A percentile compares a stretch with the other conserved stretches of the same genome.
Conservation (phyloP, 148 eudicot species). For the Linanthus parryae region DNA sequence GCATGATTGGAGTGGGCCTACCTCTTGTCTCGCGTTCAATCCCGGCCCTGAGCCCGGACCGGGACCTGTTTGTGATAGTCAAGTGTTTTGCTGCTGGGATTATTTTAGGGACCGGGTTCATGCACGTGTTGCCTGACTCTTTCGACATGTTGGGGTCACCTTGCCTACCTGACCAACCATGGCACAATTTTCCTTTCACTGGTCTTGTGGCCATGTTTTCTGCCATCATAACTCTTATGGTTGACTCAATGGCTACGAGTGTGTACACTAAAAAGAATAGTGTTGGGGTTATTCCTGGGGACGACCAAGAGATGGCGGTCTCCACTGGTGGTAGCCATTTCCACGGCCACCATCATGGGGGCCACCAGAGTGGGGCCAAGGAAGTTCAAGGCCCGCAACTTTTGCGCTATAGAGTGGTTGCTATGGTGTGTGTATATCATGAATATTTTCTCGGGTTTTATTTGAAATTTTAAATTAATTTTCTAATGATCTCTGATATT, state of each 20-base stretch:
- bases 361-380: background rate
- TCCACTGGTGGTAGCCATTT: background rate
- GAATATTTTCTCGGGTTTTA: background rate
- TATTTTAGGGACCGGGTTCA: constrained; percentile 62
- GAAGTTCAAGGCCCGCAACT: background rate
- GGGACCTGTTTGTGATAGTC: constrained; percentile 33
- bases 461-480: background rate
- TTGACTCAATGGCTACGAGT: constrained; percentile 32
- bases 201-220: constrained; percentile 34
- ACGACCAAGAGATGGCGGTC: background rate
- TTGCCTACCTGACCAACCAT: constrained; percentile 31
- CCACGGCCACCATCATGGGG: constrained; percentile 9
- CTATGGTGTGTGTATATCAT: constrained; percentile 10
- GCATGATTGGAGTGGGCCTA: constrained; percentile 45
- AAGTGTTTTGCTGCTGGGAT: constrained; percentile 64
- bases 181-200: constrained; percentile 33
- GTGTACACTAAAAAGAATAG: constrained; percentile 17
- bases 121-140: constrained; percentile 66
- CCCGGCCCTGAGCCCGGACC: constrained; percentile 40
- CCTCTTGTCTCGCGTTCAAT: constrained; percentile 34
- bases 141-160: constrained; percentile 27
- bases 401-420: constrained; percentile 11
- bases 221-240: constrained; percentile 29
- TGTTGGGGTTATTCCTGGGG: too few relatives aligned
- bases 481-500: too few relatives aligned